Conservation (phyloP, 2,329 filamentous ascomycete genomes). For the Biscogniauxia marginata region DNA sequence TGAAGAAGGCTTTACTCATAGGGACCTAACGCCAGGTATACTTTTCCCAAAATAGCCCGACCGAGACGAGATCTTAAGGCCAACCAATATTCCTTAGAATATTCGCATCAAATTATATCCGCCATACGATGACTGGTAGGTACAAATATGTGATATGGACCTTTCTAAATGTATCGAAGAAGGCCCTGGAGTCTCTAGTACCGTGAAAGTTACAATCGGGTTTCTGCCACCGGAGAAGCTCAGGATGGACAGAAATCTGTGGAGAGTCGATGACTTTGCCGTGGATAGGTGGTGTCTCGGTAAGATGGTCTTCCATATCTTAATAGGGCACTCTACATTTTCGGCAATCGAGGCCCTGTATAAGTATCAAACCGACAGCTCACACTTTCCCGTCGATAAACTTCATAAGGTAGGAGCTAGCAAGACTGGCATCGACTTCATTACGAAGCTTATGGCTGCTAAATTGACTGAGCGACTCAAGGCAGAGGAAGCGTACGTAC, state of each 20-base stretch:
- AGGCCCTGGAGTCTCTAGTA: background rate
- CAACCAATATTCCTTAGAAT: background rate
- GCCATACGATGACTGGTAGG: background rate
- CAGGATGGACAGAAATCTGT: background rate
- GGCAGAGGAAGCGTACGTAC: background rate
- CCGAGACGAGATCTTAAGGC: background rate
- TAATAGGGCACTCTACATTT: too few relatives aligned
- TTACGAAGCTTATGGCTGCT: background rate
- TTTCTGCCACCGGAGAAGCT: background rate
- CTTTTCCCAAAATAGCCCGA: background rate
- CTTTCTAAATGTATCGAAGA: background rate
- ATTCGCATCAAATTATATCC: background rate
- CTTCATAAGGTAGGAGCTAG: too few relatives aligned
- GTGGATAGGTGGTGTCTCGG: background rate
- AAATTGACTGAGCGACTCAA: background rate
- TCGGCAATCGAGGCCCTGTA: too few relatives aligned
- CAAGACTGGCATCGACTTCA: background rate
- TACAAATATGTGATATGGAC: background rate
- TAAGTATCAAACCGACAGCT: too few relatives aligned
- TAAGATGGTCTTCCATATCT: too few relatives aligned
- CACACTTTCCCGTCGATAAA: too few relatives aligned
- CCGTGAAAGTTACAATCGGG: background rate
- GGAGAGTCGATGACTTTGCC: background rate
- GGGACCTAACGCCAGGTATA: background rate
- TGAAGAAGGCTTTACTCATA: background rate